These are phyloP conservation scores for Mycosphaerella sp. DNA, from an alignment of 2,329 filamentous ascomycete species.

Conservation along the genomic window DNA sequence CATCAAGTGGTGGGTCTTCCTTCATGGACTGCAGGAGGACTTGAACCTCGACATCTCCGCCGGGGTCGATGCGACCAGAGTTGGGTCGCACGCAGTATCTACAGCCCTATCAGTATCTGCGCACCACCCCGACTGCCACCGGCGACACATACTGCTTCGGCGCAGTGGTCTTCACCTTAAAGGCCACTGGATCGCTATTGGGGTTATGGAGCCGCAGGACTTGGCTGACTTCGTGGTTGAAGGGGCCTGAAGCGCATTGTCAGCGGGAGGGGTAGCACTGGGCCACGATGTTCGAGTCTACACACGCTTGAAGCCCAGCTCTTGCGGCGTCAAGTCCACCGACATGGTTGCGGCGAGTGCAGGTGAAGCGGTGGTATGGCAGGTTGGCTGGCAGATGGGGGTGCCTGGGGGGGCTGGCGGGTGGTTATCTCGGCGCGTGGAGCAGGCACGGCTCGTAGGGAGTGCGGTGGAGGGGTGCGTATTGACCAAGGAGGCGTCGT, in stretches of 20 bases:
- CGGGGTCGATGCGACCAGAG: slow-evolving; percentile 89
- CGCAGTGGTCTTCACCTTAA: slow-evolving; percentile 94
- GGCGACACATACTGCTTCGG: slow-evolving; percentile 78
- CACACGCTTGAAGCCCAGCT: slow-evolving; percentile 91
- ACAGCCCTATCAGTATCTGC: slow-evolving; percentile 6
- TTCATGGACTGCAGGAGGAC: slow-evolving; percentile 98
- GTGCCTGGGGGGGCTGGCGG: slow-evolving; percentile 7
- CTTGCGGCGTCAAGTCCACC: slow-evolving; percentile 83
- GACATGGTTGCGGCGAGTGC: slow-evolving; percentile 60
- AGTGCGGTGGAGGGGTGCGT: neutral
- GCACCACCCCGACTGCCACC: neutral
- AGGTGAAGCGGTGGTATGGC: slow-evolving; percentile 2
- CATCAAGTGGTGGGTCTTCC: slow-evolving; percentile 76
- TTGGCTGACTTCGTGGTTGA: slow-evolving; percentile 59
- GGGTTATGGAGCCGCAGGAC: slow-evolving; percentile 54
- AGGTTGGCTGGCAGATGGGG: slow-evolving; percentile 2
- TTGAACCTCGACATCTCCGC: slow-evolving; percentile 88
- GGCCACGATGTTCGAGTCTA: slow-evolving; percentile 1
- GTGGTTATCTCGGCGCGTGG: neutral
- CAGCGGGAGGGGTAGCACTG: slow-evolving; percentile 9
- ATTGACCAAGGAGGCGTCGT: neutral
- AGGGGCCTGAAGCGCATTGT: slow-evolving; percentile 47
- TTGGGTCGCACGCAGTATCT: slow-evolving; percentile 98
- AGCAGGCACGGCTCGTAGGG: neutral
- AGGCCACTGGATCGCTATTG: slow-evolving; percentile 54